phyloP scores from a whole-genome alignment of 2,329 filamentous ascomycete species.

The Penicillium paneum region DNA sequence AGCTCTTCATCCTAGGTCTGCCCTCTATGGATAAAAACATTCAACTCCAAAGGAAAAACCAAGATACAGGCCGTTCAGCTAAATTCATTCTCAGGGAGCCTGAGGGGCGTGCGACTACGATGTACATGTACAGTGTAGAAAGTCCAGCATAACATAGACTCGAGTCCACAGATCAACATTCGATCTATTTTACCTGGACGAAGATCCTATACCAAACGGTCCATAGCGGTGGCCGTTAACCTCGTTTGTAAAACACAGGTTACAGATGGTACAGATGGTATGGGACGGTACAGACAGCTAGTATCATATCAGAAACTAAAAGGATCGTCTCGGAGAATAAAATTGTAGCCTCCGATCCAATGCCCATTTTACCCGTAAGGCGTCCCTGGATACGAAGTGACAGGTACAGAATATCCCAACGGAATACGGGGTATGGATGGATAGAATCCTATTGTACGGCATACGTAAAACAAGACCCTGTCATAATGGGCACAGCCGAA shows the following conservation, averaged over 20 bases:
- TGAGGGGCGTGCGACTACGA: background rate
- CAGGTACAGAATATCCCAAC: background rate
- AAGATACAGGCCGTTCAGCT: background rate
- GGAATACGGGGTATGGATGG: slow-evolving; percentile 8
- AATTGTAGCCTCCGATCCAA: slow-evolving; percentile 15
- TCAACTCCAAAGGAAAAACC: background rate
- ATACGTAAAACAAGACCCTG: slow-evolving; percentile 6
- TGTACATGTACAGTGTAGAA: background rate
- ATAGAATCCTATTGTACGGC: background rate
- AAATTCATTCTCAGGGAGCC: background rate
- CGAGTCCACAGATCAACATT: background rate
- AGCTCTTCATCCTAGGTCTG: background rate
- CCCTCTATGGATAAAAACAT: background rate
- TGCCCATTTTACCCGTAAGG: slow-evolving; percentile 3
- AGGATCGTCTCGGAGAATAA: slow-evolving; percentile 12
- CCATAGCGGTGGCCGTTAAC: slow-evolving; percentile 3
- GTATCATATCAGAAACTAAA: slow-evolving; percentile 9
- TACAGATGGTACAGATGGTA: slow-evolving; percentile 6
- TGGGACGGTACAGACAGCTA: background rate
- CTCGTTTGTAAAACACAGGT: slow-evolving; percentile 5
- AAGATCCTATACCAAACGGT: slow-evolving; percentile 9
- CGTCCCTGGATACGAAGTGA: background rate
- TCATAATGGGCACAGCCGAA: slow-evolving; percentile 3
- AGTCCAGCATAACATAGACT: slow-evolving; percentile 2
- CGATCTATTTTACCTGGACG: slow-evolving; percentile 8